These are phyloP conservation scores for Penicillium olsonii DNA, from an alignment of 2,329 filamentous ascomycete genomes.

Conservation along the genomic window DNA sequence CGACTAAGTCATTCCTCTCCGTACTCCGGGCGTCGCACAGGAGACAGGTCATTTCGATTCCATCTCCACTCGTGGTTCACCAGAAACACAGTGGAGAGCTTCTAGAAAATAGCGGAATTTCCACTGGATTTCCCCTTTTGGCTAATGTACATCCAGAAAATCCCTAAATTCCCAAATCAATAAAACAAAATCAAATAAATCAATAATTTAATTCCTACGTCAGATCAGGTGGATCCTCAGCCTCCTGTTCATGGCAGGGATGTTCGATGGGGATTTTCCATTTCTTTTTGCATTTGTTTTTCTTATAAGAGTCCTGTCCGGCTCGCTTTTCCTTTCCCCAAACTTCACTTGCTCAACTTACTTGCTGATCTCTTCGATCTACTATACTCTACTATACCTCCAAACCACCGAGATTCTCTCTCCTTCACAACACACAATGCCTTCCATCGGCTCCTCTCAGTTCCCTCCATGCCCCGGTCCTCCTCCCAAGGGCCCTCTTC, in stretches of 20 bases:
- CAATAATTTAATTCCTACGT: constrained; percentile 26
- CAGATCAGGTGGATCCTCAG: constrained; percentile 31
- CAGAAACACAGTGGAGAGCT: constrained; percentile 23
- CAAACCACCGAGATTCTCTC: constrained; percentile 6
- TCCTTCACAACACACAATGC: constrained; percentile 29
- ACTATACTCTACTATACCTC: background rate
- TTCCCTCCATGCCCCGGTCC: constrained; percentile 43
- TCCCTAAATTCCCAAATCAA: background rate
- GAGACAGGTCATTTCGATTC: background rate
- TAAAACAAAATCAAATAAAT: constrained; percentile 11
- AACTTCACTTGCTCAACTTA: background rate
- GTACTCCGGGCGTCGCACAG: background rate
- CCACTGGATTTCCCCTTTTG: constrained; percentile 27
- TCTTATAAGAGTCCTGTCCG: constrained; percentile 8
- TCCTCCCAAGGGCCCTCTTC: constrained; percentile 42
- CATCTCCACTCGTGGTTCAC: constrained; percentile 16
- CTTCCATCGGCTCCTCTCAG: constrained; percentile 38
- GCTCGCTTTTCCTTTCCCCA: constrained; percentile 1
- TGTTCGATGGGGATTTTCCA: constrained; percentile 18
- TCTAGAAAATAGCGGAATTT: constrained; percentile 28
- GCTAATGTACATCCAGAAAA: constrained; percentile 12
- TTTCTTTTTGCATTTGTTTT: constrained; percentile 2
- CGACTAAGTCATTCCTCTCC: background rate
- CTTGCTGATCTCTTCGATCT: background rate
- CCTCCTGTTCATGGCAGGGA: constrained; percentile 33